Base-by-base conservation (phyloP, 352 stramenopile species). In the Phytophthora cactorum region DNA sequence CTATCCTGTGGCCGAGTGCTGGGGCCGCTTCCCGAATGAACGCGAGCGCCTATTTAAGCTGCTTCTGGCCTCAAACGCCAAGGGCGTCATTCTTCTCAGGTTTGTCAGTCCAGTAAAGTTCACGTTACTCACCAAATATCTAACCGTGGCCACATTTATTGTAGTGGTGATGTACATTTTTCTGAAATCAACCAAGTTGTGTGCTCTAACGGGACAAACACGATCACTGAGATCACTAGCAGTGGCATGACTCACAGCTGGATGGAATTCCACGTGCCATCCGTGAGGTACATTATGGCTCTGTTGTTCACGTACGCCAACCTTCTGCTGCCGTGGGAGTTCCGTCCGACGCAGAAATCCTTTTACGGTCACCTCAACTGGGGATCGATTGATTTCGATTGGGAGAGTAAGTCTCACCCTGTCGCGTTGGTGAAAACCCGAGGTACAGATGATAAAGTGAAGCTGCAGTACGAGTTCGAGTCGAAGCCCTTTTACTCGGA, bases 201-300 rank as follows among this genome's bases (percentile, higher is more conserved):
- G 58, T 98, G 95, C 70, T 82, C 82, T 2, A 77, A 75, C 41
- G 85, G 77, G 51, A 52, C 69, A 31, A 89, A 88, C 29, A 75
- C 78, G 17, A 79, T 92, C 54, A 92, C 86, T 3, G 86, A 94
- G 57, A 91, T 98, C 43, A 98, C 95, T 3, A 98, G 91, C 46
- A 97, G 87, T 12, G 95, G 95, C 27, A 90, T 98, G 87, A 98
- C 94, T 5, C 93, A 98, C 66, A 97, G 92, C 34, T 98, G 95
- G 85, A 95, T 96, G 84, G 69, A 91, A 60, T 90, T 90, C 55
- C 80, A 90, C 71, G 56, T 79, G 17, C 83, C 75, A 38, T 71
- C 75, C 44, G 74, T 88, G 45, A 77, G 72, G 59, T 72, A 84
- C 57, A 70, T 90, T 46, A 82, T 87, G 54, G 78, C 79, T 27